Base-by-base conservation (phyloP, 208 protist species). In the Trichomonas tenax region DNA sequence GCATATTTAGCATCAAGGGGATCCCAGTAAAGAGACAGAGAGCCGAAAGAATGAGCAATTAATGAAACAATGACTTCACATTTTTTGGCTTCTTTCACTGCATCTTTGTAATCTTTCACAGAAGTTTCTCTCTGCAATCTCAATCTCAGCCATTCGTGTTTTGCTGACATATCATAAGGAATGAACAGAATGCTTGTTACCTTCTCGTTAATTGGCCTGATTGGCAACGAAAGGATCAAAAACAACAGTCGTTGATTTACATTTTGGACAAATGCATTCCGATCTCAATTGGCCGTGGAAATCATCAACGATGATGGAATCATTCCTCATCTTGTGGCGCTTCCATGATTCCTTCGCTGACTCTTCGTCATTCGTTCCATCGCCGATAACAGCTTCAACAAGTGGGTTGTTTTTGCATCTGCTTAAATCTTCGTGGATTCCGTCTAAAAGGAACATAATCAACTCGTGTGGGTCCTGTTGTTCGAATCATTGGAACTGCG, bases 371-470 rank as follows among this genome's bases (percentile, higher is more conserved):
- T 96, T 49, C 6, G 93, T 82, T 40, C 93, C 93, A 82, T 96
- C 93, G 49, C 49, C 46, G 8, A 81, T 21, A 49, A 96, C 26
- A 2, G 48, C 96, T 36, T 93, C 86, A 6, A 51, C n/a, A 10
- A 51, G 0, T 2, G 86, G 44, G 26, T 96, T 63, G 17, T 96
- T 49, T 44, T 31, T 49, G 11, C 51, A 82, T 15, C 96, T 95
- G 97, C 98, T 99, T 58, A 98, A 97, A 96, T 99, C 98, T 97
- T 99, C 98, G 88, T 98, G 97, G 86, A 99, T 96, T 48, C 97
- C 97, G 97, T 98, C 98, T 48, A 99, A 97, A 15, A 98, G 96
- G 15, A 98, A 97, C 45, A 98, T n/a, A 21, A 97, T 58, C 23
- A 98, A 96, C 95, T 97, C 97, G 46, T 96, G 96, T 31, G 96